Conservation (phyloP, 371 early-diverging fungal genomes). For the Actinomortierella ambigua region DNA sequence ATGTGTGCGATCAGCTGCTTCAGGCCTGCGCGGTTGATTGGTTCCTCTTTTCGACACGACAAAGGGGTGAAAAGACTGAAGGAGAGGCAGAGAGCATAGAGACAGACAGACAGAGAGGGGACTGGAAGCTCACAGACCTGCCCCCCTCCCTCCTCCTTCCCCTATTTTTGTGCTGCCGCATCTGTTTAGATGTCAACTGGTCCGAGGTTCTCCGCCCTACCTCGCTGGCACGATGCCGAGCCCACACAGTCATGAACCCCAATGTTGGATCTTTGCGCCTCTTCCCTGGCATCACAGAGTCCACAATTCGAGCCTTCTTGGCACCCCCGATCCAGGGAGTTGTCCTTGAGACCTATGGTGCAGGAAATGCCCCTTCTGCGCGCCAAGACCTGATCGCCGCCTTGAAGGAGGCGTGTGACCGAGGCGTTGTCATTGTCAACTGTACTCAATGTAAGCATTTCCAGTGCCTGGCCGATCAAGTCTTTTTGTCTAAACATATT, state of each 20-base stretch:
- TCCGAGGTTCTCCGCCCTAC: slow-evolving; percentile 85
- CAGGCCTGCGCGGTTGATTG: too few species aligned
- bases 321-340: slow-evolving; percentile 89
- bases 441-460: slow-evolving; percentile 80
- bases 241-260: slow-evolving; percentile 82
- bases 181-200: slow-evolving; percentile 87
- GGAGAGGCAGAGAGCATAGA: background rate
- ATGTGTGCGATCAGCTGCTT: slow-evolving; percentile 12
- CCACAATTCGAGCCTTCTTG: slow-evolving; percentile 87
- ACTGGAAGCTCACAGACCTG: background rate
- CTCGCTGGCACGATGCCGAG: slow-evolving; percentile 80
- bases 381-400: slow-evolving; percentile 82
- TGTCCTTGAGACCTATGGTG: slow-evolving; percentile 95
- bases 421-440: slow-evolving; percentile 96
- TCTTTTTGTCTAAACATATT: background rate
- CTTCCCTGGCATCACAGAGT: slow-evolving; percentile 94
- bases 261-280: slow-evolving; percentile 91
- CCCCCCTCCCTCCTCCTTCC: background rate
- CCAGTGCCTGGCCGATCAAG: background rate
- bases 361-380: slow-evolving; percentile 94
- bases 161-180: background rate
- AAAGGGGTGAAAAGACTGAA: background rate
- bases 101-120: too few species aligned
- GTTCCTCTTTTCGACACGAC: background rate
- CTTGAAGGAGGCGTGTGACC: slow-evolving; percentile 85